Evolutionary conservation across 2,329 filamentous ascomycete genomes (phyloP).

Genomic region (Gliomastix tumulicola): DNA sequence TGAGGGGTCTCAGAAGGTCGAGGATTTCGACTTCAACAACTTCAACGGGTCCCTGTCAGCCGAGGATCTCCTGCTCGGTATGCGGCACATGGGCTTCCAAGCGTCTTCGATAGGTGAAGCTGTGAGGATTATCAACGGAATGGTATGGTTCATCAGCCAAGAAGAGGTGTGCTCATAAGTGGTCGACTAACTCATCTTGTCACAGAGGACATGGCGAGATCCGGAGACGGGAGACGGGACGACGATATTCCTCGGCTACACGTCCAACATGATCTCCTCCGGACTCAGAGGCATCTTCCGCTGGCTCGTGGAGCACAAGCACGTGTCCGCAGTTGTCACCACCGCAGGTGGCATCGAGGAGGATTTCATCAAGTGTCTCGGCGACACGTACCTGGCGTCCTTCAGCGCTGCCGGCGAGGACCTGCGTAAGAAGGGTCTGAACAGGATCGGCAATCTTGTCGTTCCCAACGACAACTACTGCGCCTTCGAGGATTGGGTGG

Average conservation of each 20-base stretch:
- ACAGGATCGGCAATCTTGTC: slow-evolving; percentile 91
- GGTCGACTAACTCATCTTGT: not conserved
- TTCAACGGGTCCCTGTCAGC: slow-evolving; percentile 74
- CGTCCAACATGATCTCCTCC: slow-evolving; percentile 94
- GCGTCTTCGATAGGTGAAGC: slow-evolving; percentile 74
- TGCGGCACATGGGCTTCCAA: slow-evolving; percentile 77
- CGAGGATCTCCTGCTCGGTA: slow-evolving; percentile 73
- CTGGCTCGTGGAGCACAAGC: slow-evolving; percentile 86
- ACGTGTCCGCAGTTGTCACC: slow-evolving; percentile 89
- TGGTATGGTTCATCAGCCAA: slow-evolving; percentile 58
- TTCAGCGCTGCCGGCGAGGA: slow-evolving; percentile 73
- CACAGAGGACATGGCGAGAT: slow-evolving; percentile 72
- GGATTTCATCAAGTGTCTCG: slow-evolving; percentile 97
- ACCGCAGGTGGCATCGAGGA: slow-evolving; percentile 95
- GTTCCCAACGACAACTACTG: slow-evolving; percentile 97
- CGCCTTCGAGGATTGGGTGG: slow-evolving; percentile 93
- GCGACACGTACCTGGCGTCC: slow-evolving; percentile 83
- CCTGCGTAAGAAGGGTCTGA: slow-evolving; percentile 79
- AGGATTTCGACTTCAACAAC: slow-evolving; percentile 88
- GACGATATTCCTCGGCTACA: slow-evolving; percentile 96
- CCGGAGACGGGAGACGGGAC: slow-evolving; percentile 72
- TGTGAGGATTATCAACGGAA: slow-evolving; percentile 86
- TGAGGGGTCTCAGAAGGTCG: slow-evolving; percentile 69
- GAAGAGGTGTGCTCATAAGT: not conserved
- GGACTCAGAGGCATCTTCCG: slow-evolving; percentile 86